phyloP scores from a whole-genome alignment of 1,284 basidiomycete genomes.

The Puccinia polysora region DNA sequence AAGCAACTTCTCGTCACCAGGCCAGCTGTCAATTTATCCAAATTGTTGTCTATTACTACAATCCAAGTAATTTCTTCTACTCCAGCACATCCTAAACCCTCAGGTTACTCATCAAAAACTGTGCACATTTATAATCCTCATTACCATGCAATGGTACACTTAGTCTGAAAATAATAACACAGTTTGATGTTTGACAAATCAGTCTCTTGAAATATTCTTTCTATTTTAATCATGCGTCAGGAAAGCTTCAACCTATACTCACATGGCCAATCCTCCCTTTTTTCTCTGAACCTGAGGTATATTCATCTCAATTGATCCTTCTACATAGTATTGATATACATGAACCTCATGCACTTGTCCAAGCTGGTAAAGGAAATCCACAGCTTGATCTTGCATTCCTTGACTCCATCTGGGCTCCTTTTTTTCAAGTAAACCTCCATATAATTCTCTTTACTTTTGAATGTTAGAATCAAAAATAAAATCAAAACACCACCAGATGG shows the following conservation, averaged over 20 bases:
- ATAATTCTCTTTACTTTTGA: too few relatives aligned
- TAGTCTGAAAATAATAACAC: too few relatives aligned
- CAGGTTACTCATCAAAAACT: background rate
- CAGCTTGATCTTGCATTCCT: background rate
- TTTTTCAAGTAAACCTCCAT: too few relatives aligned
- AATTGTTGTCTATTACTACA: background rate
- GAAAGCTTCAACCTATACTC: too few relatives aligned
- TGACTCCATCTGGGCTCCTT: constrained; percentile 12
- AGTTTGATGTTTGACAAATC: too few relatives aligned
- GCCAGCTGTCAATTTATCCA: background rate
- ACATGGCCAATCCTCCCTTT: background rate
- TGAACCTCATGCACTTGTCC: background rate
- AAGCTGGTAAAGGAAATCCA: background rate
- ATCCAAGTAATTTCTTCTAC: background rate
- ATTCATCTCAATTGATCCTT: constrained; percentile 6
- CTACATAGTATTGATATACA: constrained; percentile 10
- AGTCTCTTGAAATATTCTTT: too few relatives aligned
- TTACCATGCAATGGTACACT: background rate
- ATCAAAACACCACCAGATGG: background rate
- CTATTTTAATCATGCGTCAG: too few relatives aligned
- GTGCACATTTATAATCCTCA: background rate
- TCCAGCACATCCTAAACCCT: background rate
- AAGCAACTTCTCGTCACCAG: constrained; percentile 1
- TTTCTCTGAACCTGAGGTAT: constrained; percentile 12
- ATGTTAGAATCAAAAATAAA: background rate